phyloP scores from a whole-genome alignment of 2,329 filamentous ascomycete species.

The Rutstroemia sp. region DNA sequence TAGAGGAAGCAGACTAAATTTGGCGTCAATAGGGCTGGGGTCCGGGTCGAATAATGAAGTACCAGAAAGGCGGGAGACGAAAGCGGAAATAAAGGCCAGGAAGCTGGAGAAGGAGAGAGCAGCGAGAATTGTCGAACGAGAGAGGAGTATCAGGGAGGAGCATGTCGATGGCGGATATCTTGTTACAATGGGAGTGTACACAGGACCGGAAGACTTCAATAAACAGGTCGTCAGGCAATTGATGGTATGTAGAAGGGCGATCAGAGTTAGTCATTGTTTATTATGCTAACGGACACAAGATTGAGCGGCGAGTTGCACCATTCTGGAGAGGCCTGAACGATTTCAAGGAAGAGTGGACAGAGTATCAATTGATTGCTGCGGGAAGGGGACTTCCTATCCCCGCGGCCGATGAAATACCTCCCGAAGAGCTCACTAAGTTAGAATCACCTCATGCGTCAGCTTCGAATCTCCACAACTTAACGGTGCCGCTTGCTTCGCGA shows the following conservation, averaged over 20 bases:
- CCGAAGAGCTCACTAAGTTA: constrained; percentile 50
- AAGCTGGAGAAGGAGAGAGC: constrained; percentile 75
- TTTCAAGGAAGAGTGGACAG: constrained; percentile 81
- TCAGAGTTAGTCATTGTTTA: background rate
- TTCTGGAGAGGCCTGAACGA: constrained; percentile 95
- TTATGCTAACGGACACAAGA: constrained; percentile 44
- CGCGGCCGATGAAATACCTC: constrained; percentile 72
- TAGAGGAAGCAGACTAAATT: constrained; percentile 26
- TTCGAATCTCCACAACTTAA: constrained; percentile 62
- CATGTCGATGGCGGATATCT: constrained; percentile 90
- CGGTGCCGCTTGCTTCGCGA: constrained; percentile 69
- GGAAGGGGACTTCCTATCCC: constrained; percentile 80
- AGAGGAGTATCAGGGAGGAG: constrained; percentile 85
- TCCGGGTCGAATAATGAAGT: constrained; percentile 20
- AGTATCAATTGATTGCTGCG: constrained; percentile 89
- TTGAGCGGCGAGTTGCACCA: constrained; percentile 84
- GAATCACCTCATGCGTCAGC: constrained; percentile 45
- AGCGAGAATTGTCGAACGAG: constrained; percentile 72
- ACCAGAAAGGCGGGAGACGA: constrained; percentile 67
- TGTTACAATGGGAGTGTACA: constrained; percentile 91
- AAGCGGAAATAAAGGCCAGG: constrained; percentile 82
- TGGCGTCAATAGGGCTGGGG: constrained; percentile 28
- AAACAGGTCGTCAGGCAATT: constrained; percentile 82
- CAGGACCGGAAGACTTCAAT: constrained; percentile 86
- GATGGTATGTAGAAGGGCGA: constrained; percentile 54